Evolutionary conservation across 331 rosid genomes (phyloP).

Genomic region (Ulmus americana): DNA sequence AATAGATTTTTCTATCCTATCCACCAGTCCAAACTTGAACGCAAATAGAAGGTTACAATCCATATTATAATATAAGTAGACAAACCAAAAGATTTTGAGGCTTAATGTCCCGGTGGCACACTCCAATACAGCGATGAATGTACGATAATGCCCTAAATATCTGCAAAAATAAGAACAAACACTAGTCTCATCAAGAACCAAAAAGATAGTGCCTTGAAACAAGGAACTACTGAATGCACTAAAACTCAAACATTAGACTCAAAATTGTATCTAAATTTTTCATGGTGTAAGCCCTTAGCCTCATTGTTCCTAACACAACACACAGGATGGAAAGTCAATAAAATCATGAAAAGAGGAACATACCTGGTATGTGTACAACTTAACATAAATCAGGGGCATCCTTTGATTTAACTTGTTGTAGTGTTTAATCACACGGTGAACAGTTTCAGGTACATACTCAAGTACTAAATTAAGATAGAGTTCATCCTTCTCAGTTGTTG

Average conservation of each 20-base stretch:
- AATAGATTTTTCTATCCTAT: background rate
- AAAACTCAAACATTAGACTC: no score
- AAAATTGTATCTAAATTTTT: no score
- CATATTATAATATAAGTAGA: background rate
- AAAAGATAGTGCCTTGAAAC: background rate
- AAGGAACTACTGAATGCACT: no score
- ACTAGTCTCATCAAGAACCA: slow-evolving; percentile 11
- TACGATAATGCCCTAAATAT: slow-evolving; percentile 85
- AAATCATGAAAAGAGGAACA: background rate
- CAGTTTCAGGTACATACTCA: slow-evolving; percentile 96
- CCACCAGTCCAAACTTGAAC: background rate
- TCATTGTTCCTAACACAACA: slow-evolving; percentile 1
- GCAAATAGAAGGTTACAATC: background rate
- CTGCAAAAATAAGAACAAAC: slow-evolving; percentile 38
- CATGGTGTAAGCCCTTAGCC: no score
- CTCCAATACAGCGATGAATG: slow-evolving; percentile 88
- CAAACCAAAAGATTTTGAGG: slow-evolving; percentile 93
- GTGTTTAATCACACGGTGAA: slow-evolving; percentile 96
- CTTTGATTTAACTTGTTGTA: slow-evolving; percentile 93
- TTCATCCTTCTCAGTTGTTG: slow-evolving; percentile 94
- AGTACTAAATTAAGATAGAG: slow-evolving; percentile 91
- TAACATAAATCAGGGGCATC: slow-evolving; percentile 86
- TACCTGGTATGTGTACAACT: slow-evolving; percentile 89
- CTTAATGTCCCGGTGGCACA: slow-evolving; percentile 91
- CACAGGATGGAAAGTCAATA: background rate